Percentiles rank a stretch among this genome's conserved stretches.
Evolutionary conservation across 768 basidiomycete species (phyloP).

Genomic region (Ramaria rubella): DNA sequence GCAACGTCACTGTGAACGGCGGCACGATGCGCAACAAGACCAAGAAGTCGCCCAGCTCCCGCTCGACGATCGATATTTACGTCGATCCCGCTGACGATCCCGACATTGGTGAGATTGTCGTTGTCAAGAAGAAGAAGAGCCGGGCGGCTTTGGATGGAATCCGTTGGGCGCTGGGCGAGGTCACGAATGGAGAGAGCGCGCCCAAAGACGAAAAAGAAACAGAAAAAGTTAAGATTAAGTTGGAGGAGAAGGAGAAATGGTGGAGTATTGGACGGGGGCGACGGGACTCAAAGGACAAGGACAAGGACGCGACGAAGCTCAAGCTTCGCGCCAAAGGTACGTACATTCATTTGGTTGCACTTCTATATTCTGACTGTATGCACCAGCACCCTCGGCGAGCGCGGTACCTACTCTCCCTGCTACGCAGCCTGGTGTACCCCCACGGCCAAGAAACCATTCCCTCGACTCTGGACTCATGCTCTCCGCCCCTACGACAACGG

Average conservation of each 20-base stretch:
- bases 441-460: constrained; percentile 57
- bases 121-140: constrained; percentile 75
- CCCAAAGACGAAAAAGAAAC: constrained; percentile 23
- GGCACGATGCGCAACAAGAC: background rate
- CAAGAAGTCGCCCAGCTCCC: background rate
- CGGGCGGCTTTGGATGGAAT: constrained; percentile 50
- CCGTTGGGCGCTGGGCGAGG: constrained; percentile 49
- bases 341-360: constrained; percentile 8
- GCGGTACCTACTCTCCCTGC: constrained; percentile 44
- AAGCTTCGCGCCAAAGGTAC: constrained; percentile 38
- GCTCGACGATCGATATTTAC: constrained; percentile 48
- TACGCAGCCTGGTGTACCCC: constrained; percentile 20
- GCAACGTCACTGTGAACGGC: constrained; percentile 20
- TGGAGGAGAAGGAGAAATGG: constrained; percentile 53
- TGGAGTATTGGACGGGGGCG: constrained; percentile 72
- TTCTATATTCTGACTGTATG: no score
- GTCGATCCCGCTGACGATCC: constrained; percentile 62
- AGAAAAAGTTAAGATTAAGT: constrained; percentile 18
- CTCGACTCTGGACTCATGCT: constrained; percentile 39
- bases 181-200: constrained; percentile 42
- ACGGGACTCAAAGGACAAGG: constrained; percentile 64
- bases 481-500: constrained; percentile 23
- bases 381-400: background rate
- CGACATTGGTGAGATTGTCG: constrained; percentile 59
- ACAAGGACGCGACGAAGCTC: constrained; percentile 24